Base-by-base conservation (phyloP, 179 eudicot genomes). In the Beta lomatogona region DNA sequence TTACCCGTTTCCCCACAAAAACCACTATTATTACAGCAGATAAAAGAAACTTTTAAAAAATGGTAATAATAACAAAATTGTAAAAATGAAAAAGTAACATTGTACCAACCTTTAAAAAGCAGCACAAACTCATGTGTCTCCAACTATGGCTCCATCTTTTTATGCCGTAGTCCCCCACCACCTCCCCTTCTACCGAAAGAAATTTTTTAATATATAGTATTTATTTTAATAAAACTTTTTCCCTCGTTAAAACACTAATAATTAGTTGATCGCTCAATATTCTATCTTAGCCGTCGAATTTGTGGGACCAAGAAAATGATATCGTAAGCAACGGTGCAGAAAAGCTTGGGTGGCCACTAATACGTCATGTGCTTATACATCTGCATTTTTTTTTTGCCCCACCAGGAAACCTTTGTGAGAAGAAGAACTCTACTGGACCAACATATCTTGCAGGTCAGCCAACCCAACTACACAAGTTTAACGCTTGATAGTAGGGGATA, bases 71-170 rank as follows among this genome's bases (percentile, higher is more conserved):
- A 77, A 54, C 2, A 22, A 31, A 8, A 52, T 48, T 64, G 31
- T 6, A 72, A 52, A 64, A 71, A 78, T 36, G 15, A 44, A 41
- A 78, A 65, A 55, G 71, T 70, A 81, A 77, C 75, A 84, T 79
- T 82, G 77, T 71, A 85, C 55, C 79, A 84, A 78, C 72, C 81
- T 78, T 73, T 76, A 82, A 82, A 78, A 88, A 85, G 87, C 83
- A 81, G 71, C 89, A 84, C 87, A 81, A 75, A 80, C 81, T 91
- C 93, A 91, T 91, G 93, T 89, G 95, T 86, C 87, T 77, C 92
- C 95, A 91, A 92, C 95, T 89, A 82, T 82, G 86, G 89, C 85
- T 87, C 91, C 95, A 79, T 81, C 92, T 92, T 89, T 91, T 90
- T 68, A 90, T 89, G 91, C 88, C 76, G 71, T 64, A 44, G 55